Evolutionary conservation across 2,329 filamentous ascomycete genomes (phyloP).

Genomic region (Aureobasidium sp.): DNA sequence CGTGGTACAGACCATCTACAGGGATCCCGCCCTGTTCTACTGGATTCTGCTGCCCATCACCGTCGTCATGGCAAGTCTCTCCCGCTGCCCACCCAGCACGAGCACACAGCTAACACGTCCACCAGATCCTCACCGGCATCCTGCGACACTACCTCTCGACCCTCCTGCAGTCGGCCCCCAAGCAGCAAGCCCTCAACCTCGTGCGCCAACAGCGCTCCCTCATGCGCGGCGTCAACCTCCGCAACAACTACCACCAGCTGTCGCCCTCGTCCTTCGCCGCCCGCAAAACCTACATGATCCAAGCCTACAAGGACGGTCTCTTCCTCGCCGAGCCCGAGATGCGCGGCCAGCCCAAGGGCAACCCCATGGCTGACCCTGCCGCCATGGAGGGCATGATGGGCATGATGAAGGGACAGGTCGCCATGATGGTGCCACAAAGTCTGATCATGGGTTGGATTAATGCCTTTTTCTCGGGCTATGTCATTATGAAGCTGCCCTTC

Average conservation of each 20-base stretch:
- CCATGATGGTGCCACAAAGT: slow-evolving; percentile 98
- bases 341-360: slow-evolving; percentile 79
- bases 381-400: slow-evolving; percentile 99
- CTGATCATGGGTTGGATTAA: slow-evolving; percentile 99
- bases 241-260: slow-evolving; percentile 73
- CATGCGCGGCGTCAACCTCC: slow-evolving; percentile 75
- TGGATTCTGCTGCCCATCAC: slow-evolving; percentile 99
- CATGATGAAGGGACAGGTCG: slow-evolving; percentile 99
- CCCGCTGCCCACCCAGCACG: neutral
- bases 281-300: slow-evolving; percentile 73
- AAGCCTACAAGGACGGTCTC: slow-evolving; percentile 74
- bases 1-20: slow-evolving; percentile 87
- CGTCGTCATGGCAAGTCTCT: slow-evolving; percentile 75
- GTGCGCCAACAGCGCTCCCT: slow-evolving; percentile 81
- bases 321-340: slow-evolving; percentile 86
- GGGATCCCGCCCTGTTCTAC: slow-evolving; percentile 99
- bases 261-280: slow-evolving; percentile 69
- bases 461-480: slow-evolving; percentile 96
- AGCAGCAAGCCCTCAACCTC: slow-evolving; percentile 66
- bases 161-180: slow-evolving; percentile 79
- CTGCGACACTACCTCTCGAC: slow-evolving; percentile 93
- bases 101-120: slow-evolving; percentile 18
- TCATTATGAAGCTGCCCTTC: slow-evolving; percentile 97
- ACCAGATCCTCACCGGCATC: slow-evolving; percentile 79
- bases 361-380: slow-evolving; percentile 90